Percentiles rank a stretch among this genome's conserved stretches.
phyloP scores from a whole-genome alignment of 192 early-diverging fungal genomes.

The Pilobolus umbonatus region DNA sequence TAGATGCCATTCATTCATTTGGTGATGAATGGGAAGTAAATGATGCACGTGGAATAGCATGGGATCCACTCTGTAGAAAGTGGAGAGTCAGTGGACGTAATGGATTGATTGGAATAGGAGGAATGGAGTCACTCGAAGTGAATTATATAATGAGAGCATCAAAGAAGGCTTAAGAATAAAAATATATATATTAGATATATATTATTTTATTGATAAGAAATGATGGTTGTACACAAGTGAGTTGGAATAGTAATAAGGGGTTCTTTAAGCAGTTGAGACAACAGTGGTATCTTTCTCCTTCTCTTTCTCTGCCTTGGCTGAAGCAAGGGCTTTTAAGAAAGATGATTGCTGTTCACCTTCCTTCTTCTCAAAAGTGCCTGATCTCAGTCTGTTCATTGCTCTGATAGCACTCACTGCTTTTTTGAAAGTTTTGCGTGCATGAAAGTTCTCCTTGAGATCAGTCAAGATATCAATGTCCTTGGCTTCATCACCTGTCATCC shows the following conservation, averaged over 20 bases:
- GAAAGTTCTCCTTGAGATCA: constrained; percentile 73
- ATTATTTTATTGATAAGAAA: neutral
- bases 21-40: constrained; percentile 39
- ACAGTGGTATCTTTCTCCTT: neutral
- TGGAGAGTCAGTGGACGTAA: constrained; percentile 34
- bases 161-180: neutral
- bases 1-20: constrained; percentile 40
- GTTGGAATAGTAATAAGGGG: neutral
- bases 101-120: constrained; percentile 21
- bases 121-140: constrained; percentile 27
- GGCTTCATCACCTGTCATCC: constrained; percentile 63
- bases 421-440: constrained; percentile 55
- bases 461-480: constrained; percentile 80
- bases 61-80: constrained; percentile 47
- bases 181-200: neutral
- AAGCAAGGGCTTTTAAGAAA: neutral
- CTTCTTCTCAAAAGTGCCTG: neutral
- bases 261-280: neutral
- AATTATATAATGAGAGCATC: constrained; percentile 39
- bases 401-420: constrained; percentile 62
- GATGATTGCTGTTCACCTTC: neutral
- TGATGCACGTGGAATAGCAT: constrained; percentile 51
- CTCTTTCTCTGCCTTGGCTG: neutral
- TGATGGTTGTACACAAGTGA: neutral
- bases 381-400: constrained; percentile 50